Base-by-base conservation (phyloP, 352 stramenopile genomes). In the Phytopythium delawarense region DNA sequence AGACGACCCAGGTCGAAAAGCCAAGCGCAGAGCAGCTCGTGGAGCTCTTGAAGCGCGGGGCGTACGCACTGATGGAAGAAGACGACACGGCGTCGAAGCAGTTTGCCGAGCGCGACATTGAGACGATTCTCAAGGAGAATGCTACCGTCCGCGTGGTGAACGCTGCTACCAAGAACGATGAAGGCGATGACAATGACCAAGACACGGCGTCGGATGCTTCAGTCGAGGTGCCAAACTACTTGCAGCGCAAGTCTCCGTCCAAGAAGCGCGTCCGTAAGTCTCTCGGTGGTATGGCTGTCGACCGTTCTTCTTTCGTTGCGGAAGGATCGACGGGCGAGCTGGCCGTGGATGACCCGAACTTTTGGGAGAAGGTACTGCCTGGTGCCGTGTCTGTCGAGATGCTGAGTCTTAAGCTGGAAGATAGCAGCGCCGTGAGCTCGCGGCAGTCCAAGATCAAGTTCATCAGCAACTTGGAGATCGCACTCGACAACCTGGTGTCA, bases 41-140 rank as follows among this genome's bases (percentile, higher is more conserved):
- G 49, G 92, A 96, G 65, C 74, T 99, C 35, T 74, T 99, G 23
- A 98, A 98, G 63, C 90, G 98, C 63, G 98, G 97, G 32, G 97
- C 98, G 45, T 99, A 99, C 67, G 97, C 98, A 23, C 92, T 99
- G 55, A 97, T 98, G 76, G 93, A 99, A 65, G 94, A 98, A 45
- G 95, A 98, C 44, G 94, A 98, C 48, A 93, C 87, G 7, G 96
- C 98, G 35, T 97, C 93, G 11, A 94, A 93, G 35, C 88, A 98
- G 63, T 99, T 98, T 78, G 84, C 82, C n/a, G 87, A 97, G 21
- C 81, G 86, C 44, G 96, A 99, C 67, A 99, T 99, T 75, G 98
- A 99, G 61, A 97, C 87, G 2, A 96, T 96, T 60, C 66, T 96
- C 62, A 94, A 95, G 62, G 85, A 96, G 69, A 95, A 96, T 42